phyloP scores from a whole-genome alignment of 73 alveolate genomes.

The Paraurostyla sp. region DNA sequence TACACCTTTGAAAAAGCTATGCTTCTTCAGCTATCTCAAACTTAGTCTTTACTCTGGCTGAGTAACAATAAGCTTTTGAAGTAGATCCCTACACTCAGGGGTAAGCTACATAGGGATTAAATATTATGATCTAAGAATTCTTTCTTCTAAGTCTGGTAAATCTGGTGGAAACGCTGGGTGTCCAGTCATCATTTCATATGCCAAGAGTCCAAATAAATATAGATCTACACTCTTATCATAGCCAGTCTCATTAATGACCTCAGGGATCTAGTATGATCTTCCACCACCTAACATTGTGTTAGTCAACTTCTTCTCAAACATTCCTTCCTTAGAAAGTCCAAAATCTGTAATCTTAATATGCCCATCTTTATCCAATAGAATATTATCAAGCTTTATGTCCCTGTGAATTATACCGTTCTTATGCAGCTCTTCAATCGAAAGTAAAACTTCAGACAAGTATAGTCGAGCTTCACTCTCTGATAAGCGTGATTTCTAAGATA shows the following conservation, averaged over 20 bases:
- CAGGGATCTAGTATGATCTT: slow-evolving; percentile 86
- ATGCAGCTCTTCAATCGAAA: slow-evolving; percentile 95
- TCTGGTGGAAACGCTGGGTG: slow-evolving; percentile 84
- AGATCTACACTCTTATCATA: slow-evolving; percentile 89
- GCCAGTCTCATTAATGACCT: slow-evolving; percentile 81
- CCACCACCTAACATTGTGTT: slow-evolving; percentile 92
- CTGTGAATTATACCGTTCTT: slow-evolving; percentile 90
- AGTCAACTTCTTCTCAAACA: slow-evolving; percentile 78
- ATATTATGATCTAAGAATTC: background rate
- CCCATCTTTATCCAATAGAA: slow-evolving; percentile 94
- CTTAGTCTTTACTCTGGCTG: slow-evolving; percentile 18
- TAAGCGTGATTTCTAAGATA: background rate
- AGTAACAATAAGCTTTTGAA: slow-evolving; percentile 8
- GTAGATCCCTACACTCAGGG: slow-evolving; percentile 8
- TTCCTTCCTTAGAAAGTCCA: slow-evolving; percentile 95
- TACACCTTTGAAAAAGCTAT: slow-evolving; percentile 78
- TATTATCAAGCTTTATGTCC: slow-evolving; percentile 96
- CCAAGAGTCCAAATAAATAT: slow-evolving; percentile 91
- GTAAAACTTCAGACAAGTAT: slow-evolving; percentile 91
- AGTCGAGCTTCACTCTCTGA: slow-evolving; percentile 86
- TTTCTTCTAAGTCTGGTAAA: slow-evolving; percentile 8
- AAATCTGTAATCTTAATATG: slow-evolving; percentile 96
- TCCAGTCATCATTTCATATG: slow-evolving; percentile 93
- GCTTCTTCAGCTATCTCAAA: slow-evolving; percentile 65
- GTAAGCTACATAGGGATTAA: slow-evolving; percentile 3